Evolutionary conservation across 495 filamentous ascomycete genomes (phyloP), one percentile per base, ranked within the genome.

Genomic region (Penicillium fimorum): DNA sequence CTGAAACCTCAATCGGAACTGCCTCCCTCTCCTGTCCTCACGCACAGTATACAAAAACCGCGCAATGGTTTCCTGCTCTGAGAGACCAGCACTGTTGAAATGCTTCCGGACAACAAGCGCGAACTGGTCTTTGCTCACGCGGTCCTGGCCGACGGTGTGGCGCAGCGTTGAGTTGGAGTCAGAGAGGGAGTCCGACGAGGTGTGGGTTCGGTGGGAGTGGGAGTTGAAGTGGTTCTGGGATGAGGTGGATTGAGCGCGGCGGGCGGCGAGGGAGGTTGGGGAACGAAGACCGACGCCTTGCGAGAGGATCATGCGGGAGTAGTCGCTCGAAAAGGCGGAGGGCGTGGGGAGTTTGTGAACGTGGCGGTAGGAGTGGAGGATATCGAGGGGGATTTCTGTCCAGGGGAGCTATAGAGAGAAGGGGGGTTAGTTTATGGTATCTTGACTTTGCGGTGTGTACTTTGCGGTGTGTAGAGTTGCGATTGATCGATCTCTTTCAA

Each of bases 31-130:
- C 32, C 74, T 63, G 48, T 78, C 76, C 57, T 79, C 76, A n/a
- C 76, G 75, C 20, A 92, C 87, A 59, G 89, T 92, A 74, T 97
- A 95, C 47, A 94, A 65, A 66, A 96, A 88, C 60, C 91, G 85
- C 18, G 92, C 90, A 52, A 96, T 88, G 32, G 91, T 87, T 63
- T 96, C 92, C 60, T 86, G 91, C 71, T 97, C 92, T 50, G 85
- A 86, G 12, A 96, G 82, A 10, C 87, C 90, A 47, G 88, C 79
- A 22, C 84, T 86, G 66, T 96, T 96, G 71, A 97, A 96, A 69
- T 96, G 89, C 74, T 92, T 96, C 55, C 92, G 77, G 24, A 94
- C 90, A 10, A 87, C 79, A 54, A 85, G 79, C n/a, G 90, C 89
- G 35, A 97, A 79, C 61, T 92, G 82, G 25, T 92, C 86, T 65